Conservation (phyloP, 331 rosid species). For the Quercus tomentella region DNA sequence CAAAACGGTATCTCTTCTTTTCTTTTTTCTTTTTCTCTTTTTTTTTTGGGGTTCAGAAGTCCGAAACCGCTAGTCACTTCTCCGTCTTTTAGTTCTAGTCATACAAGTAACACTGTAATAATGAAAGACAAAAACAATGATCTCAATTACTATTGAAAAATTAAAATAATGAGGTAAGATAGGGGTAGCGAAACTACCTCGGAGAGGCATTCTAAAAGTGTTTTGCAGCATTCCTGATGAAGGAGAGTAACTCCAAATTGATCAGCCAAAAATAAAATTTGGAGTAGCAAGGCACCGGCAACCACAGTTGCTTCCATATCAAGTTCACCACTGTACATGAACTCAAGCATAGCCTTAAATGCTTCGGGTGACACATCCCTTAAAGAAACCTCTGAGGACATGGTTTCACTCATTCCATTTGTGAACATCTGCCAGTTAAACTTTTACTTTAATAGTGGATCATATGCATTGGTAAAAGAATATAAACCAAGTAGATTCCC, state of each 20-base stretch:
- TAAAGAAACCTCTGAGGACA: slow-evolving; percentile 61
- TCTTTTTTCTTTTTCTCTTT: slow-evolving; percentile 48
- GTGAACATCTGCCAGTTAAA: slow-evolving; percentile 80
- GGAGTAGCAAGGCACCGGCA: slow-evolving; percentile 65
- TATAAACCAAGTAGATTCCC: neutral
- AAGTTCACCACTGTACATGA: slow-evolving; percentile 73
- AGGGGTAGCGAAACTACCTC: slow-evolving; percentile 68
- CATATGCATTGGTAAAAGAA: neutral
- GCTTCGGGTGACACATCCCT: slow-evolving; percentile 84
- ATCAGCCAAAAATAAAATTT: slow-evolving; percentile 81
- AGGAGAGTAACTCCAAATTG: slow-evolving; percentile 89
- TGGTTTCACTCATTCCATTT: slow-evolving; percentile 96
- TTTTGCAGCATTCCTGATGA: slow-evolving; percentile 92
- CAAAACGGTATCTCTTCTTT: slow-evolving; percentile 63
- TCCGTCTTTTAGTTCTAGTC: slow-evolving; percentile 53
- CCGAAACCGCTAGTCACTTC: slow-evolving; percentile 68
- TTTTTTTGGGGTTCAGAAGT: slow-evolving; percentile 30
- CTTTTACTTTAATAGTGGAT: slow-evolving; percentile 13
- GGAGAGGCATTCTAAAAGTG: slow-evolving; percentile 78
- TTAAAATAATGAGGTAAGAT: slow-evolving; percentile 17
- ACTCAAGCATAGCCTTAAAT: slow-evolving; percentile 71
- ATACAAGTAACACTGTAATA: slow-evolving; percentile 39
- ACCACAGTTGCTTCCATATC: slow-evolving; percentile 42
- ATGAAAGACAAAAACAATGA: slow-evolving; percentile 23
- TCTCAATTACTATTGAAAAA: slow-evolving; percentile 25